These are phyloP conservation scores for Polysphondylium violaceum DNA, from an alignment of 78 protist genomes.

Conservation along the genomic window DNA sequence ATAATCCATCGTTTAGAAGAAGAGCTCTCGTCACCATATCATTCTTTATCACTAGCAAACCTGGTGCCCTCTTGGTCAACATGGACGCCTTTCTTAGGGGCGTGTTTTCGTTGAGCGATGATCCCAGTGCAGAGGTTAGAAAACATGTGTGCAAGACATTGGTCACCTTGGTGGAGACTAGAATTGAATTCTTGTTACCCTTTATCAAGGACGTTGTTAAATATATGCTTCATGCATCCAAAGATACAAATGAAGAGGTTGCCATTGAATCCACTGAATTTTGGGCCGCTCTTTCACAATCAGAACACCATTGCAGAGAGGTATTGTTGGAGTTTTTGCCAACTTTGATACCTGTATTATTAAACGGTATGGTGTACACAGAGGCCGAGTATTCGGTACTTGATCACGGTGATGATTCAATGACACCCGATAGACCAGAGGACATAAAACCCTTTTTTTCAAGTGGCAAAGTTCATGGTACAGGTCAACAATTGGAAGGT, in stretches of 20 bases:
- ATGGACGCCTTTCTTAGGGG: slow-evolving; percentile 63
- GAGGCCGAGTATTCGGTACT: slow-evolving; percentile 61
- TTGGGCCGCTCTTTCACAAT: slow-evolving; percentile 85
- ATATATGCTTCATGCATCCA: slow-evolving; percentile 73
- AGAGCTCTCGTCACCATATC: slow-evolving; percentile 54
- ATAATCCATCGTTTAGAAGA: slow-evolving; percentile 11
- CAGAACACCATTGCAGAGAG: slow-evolving; percentile 28
- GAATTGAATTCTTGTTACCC: slow-evolving; percentile 57
- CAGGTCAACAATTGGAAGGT: background rate
- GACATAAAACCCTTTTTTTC: slow-evolving; percentile 79
- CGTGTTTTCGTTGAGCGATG: slow-evolving; percentile 65
- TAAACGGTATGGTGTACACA: slow-evolving; percentile 86
- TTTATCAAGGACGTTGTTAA: slow-evolving; percentile 66
- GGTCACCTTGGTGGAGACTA: slow-evolving; percentile 55
- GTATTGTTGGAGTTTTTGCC: slow-evolving; percentile 46
- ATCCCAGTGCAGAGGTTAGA: slow-evolving; percentile 28
- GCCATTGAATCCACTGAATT: slow-evolving; percentile 92
- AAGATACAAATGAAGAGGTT: slow-evolving; percentile 81
- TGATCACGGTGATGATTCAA: slow-evolving; percentile 62
- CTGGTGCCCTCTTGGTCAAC: slow-evolving; percentile 64
- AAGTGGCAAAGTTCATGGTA: background rate
- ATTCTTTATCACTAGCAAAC: slow-evolving; percentile 44
- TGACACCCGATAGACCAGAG: slow-evolving; percentile 76
- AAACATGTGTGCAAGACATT: slow-evolving; percentile 81
- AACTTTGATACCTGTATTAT: slow-evolving; percentile 75